A percentile compares a stretch with the other conserved stretches of the same genome.
Evolutionary conservation across 23 red algal species (phyloP).

Genomic region (Gracilaria domingensis): DNA sequence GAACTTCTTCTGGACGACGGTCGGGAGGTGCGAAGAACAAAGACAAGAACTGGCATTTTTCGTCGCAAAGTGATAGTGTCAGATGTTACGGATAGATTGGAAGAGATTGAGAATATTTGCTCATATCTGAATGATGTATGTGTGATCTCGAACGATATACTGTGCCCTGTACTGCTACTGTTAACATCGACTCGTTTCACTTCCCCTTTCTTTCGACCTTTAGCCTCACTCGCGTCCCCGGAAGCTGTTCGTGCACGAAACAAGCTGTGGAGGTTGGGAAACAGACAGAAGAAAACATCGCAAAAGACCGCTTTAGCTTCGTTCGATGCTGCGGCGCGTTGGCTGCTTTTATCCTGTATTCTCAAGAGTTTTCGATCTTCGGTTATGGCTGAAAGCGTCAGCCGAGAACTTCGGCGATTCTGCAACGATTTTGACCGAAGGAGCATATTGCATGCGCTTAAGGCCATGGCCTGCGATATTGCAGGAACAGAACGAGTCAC

Average conservation of each 20-base stretch:
- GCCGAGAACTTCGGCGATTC: slow-evolving; percentile 31
- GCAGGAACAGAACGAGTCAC: slow-evolving; percentile 61
- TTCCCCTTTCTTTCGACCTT: slow-evolving; percentile 68
- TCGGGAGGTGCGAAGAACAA: slow-evolving; percentile 45
- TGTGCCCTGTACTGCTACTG: slow-evolving; percentile 25
- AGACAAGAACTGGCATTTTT: slow-evolving; percentile 54
- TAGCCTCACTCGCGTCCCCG: slow-evolving; percentile 65
- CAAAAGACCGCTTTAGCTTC: slow-evolving; percentile 41
- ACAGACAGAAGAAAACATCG: neutral
- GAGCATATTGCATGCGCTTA: slow-evolving; percentile 38
- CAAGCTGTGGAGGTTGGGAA: slow-evolving; percentile 54
- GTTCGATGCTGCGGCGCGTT: slow-evolving; percentile 70
- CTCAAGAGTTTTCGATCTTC: slow-evolving; percentile 36
- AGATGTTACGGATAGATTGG: slow-evolving; percentile 44
- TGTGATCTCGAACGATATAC: slow-evolving; percentile 10
- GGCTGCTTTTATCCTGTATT: slow-evolving; percentile 49
- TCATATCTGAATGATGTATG: slow-evolving; percentile 59
- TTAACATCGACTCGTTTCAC: slow-evolving; percentile 18
- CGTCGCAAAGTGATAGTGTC: slow-evolving; percentile 55
- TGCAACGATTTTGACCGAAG: slow-evolving; percentile 52
- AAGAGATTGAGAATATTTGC: slow-evolving; percentile 72
- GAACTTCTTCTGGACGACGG: slow-evolving; percentile 73
- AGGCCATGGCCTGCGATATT: slow-evolving; percentile 55
- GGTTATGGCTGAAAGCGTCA: slow-evolving; percentile 6
- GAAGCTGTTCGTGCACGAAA: slow-evolving; percentile 43